A percentile compares a stretch with the other conserved stretches of the same genome.
phyloP scores from a whole-genome alignment of 1,284 basidiomycete genomes.

The Mycosarcoma mackinlayi region DNA sequence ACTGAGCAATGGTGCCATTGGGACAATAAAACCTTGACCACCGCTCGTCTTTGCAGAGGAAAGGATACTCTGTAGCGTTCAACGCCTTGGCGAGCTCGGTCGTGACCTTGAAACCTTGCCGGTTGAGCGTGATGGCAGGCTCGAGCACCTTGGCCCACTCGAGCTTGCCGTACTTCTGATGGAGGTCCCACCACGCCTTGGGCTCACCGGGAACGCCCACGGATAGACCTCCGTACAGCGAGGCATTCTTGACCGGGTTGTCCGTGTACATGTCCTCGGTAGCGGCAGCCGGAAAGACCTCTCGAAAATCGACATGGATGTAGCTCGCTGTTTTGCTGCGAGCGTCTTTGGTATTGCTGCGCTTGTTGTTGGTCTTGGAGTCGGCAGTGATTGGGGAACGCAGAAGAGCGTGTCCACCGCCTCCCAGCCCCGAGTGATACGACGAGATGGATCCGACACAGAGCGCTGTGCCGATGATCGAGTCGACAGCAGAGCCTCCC shows the following conservation, averaged over 20 bases:
- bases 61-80: slow-evolving; percentile 43
- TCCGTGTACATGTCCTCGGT: slow-evolving; percentile 68
- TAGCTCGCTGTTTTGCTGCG: slow-evolving; percentile 56
- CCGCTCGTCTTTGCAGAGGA: slow-evolving; percentile 61
- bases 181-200: slow-evolving; percentile 65
- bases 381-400: slow-evolving; percentile 31
- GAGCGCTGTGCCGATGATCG: slow-evolving; percentile 62
- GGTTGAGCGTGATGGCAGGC: slow-evolving; percentile 63
- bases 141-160: slow-evolving; percentile 62
- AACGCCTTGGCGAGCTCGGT: slow-evolving; percentile 52
- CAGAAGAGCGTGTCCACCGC: slow-evolving; percentile 64
- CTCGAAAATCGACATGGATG: slow-evolving; percentile 70
- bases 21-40: slow-evolving; percentile 60
- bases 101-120: slow-evolving; percentile 64
- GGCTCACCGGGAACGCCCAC: slow-evolving; percentile 68
- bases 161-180: slow-evolving; percentile 64
- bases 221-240: slow-evolving; percentile 59
- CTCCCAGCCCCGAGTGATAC: slow-evolving; percentile 70
- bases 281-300: slow-evolving; percentile 68
- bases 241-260: slow-evolving; percentile 37
- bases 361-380: slow-evolving; percentile 23
- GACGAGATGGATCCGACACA: slow-evolving; percentile 69
- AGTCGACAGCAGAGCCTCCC: slow-evolving; percentile 70
- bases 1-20: slow-evolving; percentile 50
- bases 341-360: slow-evolving; percentile 22